phyloP scores from a whole-genome alignment of 2,329 filamentous ascomycete species.

The Epicoccum sorghinum region DNA sequence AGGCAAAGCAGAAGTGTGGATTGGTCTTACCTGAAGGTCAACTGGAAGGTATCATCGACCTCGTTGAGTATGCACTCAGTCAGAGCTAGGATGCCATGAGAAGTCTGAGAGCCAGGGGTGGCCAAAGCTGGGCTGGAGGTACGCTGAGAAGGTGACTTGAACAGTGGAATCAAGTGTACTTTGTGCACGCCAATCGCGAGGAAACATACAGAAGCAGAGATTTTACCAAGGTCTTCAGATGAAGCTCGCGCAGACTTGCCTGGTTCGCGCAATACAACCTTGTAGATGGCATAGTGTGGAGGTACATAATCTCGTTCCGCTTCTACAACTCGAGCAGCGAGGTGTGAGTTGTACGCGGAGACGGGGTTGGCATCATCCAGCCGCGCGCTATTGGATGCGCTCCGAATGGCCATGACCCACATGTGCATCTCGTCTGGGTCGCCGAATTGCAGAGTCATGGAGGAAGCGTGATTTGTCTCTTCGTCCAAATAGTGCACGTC shows the following conservation, averaged over 20 bases:
- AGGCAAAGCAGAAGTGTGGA: conserved; percentile 1
- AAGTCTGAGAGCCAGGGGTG: conserved; percentile 58
- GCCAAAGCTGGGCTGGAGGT: conserved; percentile 61
- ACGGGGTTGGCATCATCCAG: conserved; percentile 59
- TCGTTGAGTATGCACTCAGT: conserved; percentile 65
- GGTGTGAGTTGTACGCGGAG: conserved; percentile 65
- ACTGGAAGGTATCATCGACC: conserved; percentile 69
- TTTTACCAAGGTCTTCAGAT: conserved; percentile 69
- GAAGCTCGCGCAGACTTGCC: conserved; percentile 64
- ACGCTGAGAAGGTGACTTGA: conserved; percentile 61
- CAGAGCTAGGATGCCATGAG: conserved; percentile 68
- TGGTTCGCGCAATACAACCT: conserved; percentile 68
- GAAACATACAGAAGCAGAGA: conserved; percentile 69
- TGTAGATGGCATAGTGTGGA: conserved; percentile 70
- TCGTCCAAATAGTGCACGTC: conserved; percentile 74
- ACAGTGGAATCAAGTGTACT: conserved; percentile 70
- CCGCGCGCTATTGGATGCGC: conserved; percentile 63
- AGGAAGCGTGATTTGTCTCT: conserved; percentile 64
- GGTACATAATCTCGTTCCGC: conserved; percentile 72
- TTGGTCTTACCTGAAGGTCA: conserved; percentile 62
- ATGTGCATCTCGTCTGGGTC: conserved; percentile 69
- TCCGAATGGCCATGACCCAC: conserved; percentile 68
- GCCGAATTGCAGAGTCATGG: conserved; percentile 68
- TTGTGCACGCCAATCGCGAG: conserved; percentile 73
- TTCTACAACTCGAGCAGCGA: conserved; percentile 67